A percentile compares a stretch with the other conserved stretches of the same genome.
Conservation (phyloP, 192 early-diverging fungal species). For the Spizellomyces punctatus region DNA sequence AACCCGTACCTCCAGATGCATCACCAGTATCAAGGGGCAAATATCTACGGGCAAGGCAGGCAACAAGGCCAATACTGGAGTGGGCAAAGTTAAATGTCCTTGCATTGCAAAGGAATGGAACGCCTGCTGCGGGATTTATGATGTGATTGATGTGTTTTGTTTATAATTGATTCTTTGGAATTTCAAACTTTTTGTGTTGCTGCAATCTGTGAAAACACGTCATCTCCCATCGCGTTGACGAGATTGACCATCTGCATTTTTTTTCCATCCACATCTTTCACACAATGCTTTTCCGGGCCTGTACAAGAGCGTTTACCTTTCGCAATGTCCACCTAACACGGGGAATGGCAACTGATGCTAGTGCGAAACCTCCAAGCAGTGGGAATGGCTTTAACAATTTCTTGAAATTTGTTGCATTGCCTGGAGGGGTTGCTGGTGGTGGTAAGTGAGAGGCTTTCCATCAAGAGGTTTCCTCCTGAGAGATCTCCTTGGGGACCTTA, state of each 20-base stretch:
- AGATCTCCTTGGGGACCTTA: neutral
- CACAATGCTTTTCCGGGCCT: neutral
- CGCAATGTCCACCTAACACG: too few species aligned
- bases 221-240: too few species aligned
- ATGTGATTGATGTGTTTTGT: too few species aligned
- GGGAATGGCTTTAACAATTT: too few species aligned
- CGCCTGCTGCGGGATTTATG: too few species aligned
- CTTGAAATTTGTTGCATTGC: neutral
- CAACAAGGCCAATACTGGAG: slow-evolving; percentile 41
- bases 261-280: too few species aligned
- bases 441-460: neutral
- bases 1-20: slow-evolving; percentile 10
- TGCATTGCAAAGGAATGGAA: neutral
- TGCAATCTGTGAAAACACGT: too few species aligned
- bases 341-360: too few species aligned
- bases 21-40: slow-evolving; percentile 20
- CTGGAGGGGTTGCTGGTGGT: slow-evolving; percentile 21
- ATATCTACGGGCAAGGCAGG: slow-evolving; percentile 6
- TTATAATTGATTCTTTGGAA: too few species aligned
- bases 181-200: too few species aligned
- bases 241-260: too few species aligned
- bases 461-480: neutral
- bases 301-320: neutral
- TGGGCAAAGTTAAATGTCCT: slow-evolving; percentile 30
- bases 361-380: too few species aligned